Evolutionary conservation across 2,329 filamentous ascomycete genomes (phyloP).

Genomic region (Talaromyces sp.): DNA sequence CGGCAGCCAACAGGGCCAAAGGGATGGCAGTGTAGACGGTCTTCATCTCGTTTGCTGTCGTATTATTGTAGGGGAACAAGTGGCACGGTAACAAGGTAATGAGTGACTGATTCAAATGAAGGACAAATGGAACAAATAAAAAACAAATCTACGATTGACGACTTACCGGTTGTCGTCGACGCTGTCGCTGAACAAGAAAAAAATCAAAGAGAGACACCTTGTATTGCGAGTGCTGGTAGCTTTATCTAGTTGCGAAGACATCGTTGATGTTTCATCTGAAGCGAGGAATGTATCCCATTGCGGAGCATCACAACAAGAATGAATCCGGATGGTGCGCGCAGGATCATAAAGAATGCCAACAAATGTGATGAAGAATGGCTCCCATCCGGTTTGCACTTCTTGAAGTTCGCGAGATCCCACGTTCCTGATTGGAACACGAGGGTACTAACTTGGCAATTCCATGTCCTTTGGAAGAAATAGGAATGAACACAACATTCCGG

Average conservation of each 20-base stretch:
- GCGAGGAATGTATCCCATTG: slow-evolving; percentile 15
- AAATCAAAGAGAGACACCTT: background rate
- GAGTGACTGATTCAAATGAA: slow-evolving; percentile 18
- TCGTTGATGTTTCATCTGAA: slow-evolving; percentile 4
- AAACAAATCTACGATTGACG: slow-evolving; percentile 15
- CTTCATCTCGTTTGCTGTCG: slow-evolving; percentile 30
- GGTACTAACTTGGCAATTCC: background rate
- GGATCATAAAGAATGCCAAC: slow-evolving; percentile 17
- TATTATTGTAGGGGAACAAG: slow-evolving; percentile 14
- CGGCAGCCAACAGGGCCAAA: slow-evolving; percentile 33
- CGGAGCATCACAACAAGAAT: slow-evolving; percentile 17
- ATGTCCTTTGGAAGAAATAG: background rate
- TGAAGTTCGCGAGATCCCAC: background rate
- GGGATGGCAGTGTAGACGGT: slow-evolving; percentile 34
- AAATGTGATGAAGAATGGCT: slow-evolving; percentile 21
- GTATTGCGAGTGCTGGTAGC: background rate
- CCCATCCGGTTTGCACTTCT: background rate
- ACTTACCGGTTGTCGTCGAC: slow-evolving; percentile 11
- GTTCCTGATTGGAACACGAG: background rate
- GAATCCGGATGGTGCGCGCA: background rate
- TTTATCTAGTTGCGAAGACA: slow-evolving; percentile 16
- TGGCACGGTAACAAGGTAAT: slow-evolving; percentile 11
- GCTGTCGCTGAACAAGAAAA: slow-evolving; percentile 15
- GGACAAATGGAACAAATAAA: slow-evolving; percentile 13
- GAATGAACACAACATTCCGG: slow-evolving; percentile 16